Evolutionary conservation across 176 grass and related monocot species (phyloP).

Genomic region (Typha latifolia): DNA sequence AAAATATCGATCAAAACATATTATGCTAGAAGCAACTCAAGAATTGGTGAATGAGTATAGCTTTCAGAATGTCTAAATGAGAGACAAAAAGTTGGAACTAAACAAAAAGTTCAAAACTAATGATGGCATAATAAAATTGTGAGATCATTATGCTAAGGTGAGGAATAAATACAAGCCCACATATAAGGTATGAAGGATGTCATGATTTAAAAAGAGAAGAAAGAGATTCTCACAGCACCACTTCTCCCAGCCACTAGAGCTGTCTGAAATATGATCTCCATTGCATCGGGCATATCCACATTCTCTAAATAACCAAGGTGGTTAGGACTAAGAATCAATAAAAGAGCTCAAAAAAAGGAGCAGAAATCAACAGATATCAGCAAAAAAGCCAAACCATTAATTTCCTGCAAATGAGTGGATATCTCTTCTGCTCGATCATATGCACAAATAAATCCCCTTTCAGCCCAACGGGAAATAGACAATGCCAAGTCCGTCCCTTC

Average conservation of each 20-base stretch:
- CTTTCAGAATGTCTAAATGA: too few species aligned
- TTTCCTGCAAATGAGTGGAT: slow-evolving; percentile 35
- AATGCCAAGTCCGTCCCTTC: slow-evolving; percentile 28
- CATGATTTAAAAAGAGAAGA: background rate
- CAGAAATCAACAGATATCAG: slow-evolving; percentile 3
- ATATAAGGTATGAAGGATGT: slow-evolving; percentile 1
- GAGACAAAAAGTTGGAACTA: too few species aligned
- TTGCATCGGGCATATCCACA: slow-evolving; percentile 61
- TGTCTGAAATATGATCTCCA: slow-evolving; percentile 63
- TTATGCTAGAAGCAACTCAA: too few species aligned
- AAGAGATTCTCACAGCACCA: slow-evolving; percentile 46
- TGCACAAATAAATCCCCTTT: slow-evolving; percentile 59
- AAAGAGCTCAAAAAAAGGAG: background rate
- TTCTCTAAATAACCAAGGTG: slow-evolving; percentile 30
- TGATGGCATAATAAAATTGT: background rate
- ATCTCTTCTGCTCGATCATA: slow-evolving; percentile 61
- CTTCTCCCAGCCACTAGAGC: slow-evolving; percentile 48
- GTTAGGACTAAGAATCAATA: slow-evolving; percentile 17
- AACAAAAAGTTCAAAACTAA: too few species aligned
- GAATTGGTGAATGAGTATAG: too few species aligned
- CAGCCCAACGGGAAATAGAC: slow-evolving; percentile 44
- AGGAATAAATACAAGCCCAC: background rate
- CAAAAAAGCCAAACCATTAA: slow-evolving; percentile 29
- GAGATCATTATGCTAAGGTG: background rate
- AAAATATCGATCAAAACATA: too few species aligned